Percentiles rank a stretch among this genome's conserved stretches.
These are phyloP conservation scores for Arthromyces matolae DNA, from an alignment of 768 basidiomycete species.

Conservation along the genomic window DNA sequence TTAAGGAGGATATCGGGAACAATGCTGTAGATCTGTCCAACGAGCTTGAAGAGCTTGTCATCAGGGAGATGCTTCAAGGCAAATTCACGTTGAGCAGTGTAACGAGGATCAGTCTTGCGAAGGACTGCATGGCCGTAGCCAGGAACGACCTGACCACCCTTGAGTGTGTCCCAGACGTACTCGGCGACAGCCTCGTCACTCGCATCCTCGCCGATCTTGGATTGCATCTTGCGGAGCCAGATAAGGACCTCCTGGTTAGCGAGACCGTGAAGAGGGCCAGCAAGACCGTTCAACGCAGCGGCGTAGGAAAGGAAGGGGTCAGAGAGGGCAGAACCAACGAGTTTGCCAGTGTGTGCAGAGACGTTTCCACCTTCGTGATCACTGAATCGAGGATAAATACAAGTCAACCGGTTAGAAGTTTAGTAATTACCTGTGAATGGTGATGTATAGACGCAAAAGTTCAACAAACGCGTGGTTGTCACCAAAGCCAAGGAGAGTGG, in stretches of 20 bases:
- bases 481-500: conserved; percentile 88
- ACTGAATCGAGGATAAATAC: conserved; percentile 28
- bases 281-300: conserved; percentile 92
- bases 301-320: conserved; percentile 96
- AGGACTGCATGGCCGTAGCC: conserved; percentile 88
- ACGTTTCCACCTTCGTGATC: conserved; percentile 99
- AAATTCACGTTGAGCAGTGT: conserved; percentile 87
- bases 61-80: conserved; percentile 80
- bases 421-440: conserved; percentile 75
- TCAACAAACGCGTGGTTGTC: conserved; percentile 88
- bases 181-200: conserved; percentile 86
- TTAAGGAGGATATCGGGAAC: conserved; percentile 89
- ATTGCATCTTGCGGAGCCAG: conserved; percentile 94
- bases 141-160: conserved; percentile 90
- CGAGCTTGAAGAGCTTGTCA: conserved; percentile 92
- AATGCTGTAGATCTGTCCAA: conserved; percentile 81
- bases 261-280: conserved; percentile 94
- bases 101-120: conserved; percentile 90
- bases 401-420: background rate
- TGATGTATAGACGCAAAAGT: conserved; percentile 92
- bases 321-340: conserved; percentile 92
- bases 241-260: conserved; percentile 96
- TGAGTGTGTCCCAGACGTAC: conserved; percentile 94
- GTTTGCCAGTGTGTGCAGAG: conserved; percentile 90
- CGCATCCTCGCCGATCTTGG: conserved; percentile 80